Conservation (phyloP, 2,329 filamentous ascomycete species). For the Fusarium bulbicola region DNA sequence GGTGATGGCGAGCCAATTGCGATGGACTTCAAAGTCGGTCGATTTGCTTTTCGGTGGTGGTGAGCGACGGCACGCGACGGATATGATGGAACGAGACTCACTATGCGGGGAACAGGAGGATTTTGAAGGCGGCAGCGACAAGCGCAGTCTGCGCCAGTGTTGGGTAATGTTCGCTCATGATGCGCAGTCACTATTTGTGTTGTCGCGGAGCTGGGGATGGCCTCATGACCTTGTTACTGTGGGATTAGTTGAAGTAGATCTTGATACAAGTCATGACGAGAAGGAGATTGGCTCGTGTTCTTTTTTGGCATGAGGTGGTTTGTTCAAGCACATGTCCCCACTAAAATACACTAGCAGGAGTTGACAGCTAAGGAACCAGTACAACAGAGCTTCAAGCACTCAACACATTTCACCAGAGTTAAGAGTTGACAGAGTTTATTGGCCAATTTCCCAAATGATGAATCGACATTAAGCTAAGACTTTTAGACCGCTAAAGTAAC, state of each 20-base stretch:
- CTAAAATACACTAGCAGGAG: slow-evolving; percentile 22
- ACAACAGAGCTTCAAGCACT: not conserved
- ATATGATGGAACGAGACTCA: slow-evolving; percentile 58
- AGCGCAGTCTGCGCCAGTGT: slow-evolving; percentile 89
- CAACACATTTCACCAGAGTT: not conserved
- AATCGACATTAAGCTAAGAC: fast-evolving
- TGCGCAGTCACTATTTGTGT: slow-evolving; percentile 28
- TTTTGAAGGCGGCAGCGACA: slow-evolving; percentile 87
- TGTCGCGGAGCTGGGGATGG: slow-evolving; percentile 22
- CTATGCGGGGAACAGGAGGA: slow-evolving; percentile 95
- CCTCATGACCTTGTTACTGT: slow-evolving; percentile 38
- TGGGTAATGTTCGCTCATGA: slow-evolving; percentile 84
- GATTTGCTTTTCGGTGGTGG: slow-evolving; percentile 75
- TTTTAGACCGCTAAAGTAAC: too few relatives aligned
- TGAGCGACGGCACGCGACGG: not conserved
- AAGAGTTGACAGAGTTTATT: too few relatives aligned
- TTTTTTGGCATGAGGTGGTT: slow-evolving; percentile 17
- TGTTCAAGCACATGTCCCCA: not conserved
- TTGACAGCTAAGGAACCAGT: not conserved
- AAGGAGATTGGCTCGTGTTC: slow-evolving; percentile 36
- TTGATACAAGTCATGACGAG: slow-evolving; percentile 28
- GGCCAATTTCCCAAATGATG: too few relatives aligned
- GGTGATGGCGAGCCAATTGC: slow-evolving; percentile 98
- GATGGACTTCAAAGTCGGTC: slow-evolving; percentile 98
- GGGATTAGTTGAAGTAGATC: not conserved